These are phyloP conservation scores for Hanseniaspora lachancei DNA, from an alignment of 805 yeast species.

Conservation along the genomic window DNA sequence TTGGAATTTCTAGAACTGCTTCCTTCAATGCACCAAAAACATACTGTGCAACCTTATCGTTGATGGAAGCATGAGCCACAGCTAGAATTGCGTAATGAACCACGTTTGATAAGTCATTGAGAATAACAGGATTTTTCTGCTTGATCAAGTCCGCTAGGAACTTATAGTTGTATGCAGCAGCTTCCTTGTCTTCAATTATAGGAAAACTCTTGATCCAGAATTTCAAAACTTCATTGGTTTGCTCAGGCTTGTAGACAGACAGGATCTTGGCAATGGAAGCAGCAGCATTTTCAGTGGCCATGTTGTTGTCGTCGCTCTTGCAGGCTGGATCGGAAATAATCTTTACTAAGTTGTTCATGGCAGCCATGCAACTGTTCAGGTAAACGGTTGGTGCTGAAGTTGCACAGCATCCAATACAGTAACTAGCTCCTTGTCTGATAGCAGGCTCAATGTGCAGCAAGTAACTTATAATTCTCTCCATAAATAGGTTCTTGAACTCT, in stretches of 20 bases:
- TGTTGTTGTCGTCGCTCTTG: constrained; percentile 67
- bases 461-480: constrained; percentile 51
- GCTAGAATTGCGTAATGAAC: constrained; percentile 66
- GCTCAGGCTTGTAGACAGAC: constrained; percentile 54
- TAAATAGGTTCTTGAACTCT: constrained; percentile 50
- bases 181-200: constrained; percentile 68
- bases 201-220: constrained; percentile 81
- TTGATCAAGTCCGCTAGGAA: constrained; percentile 63
- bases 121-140: constrained; percentile 48
- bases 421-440: constrained; percentile 78
- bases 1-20: constrained; percentile 53
- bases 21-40: constrained; percentile 51
- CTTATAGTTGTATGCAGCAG: constrained; percentile 71
- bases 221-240: constrained; percentile 46
- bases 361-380: constrained; percentile 48
- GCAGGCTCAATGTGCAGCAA: constrained; percentile 54
- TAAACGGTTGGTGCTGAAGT: constrained; percentile 59
- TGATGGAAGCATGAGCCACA: constrained; percentile 48
- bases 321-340: constrained; percentile 69
- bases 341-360: constrained; percentile 63
- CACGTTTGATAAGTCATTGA: constrained; percentile 41
- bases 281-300: constrained; percentile 77
- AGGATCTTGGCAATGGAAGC: constrained; percentile 76
- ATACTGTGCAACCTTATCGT: constrained; percentile 58
- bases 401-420: constrained; percentile 75